These are phyloP conservation scores for Blastomyces gilchristii DNA, from an alignment of 2,329 filamentous ascomycete species.

Conservation along the genomic window DNA sequence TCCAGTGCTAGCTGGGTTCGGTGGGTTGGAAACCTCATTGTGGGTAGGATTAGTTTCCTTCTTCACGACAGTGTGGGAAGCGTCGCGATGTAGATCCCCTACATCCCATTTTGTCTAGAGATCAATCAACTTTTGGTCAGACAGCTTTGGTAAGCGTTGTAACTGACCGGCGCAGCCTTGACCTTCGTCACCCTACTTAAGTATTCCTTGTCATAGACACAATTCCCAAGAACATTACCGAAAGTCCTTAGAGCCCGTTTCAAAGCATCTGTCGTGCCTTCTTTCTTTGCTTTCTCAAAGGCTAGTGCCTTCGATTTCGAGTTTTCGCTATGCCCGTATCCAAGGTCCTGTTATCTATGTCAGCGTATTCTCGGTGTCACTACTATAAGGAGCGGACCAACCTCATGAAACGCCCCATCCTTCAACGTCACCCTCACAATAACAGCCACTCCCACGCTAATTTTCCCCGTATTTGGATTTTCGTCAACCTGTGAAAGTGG, in stretches of 20 bases:
- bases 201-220: conserved; percentile 95
- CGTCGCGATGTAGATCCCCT: conserved; percentile 69
- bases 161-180: conserved; percentile 56
- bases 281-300: conserved; percentile 98
- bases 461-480: conserved; percentile 62
- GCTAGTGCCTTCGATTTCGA: conserved; percentile 88
- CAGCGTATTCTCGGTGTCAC: not conserved
- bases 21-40: conserved; percentile 11
- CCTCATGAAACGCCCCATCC: conserved; percentile 92
- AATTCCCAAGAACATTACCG: conserved; percentile 95
- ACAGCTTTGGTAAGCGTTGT: not conserved
- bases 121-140: not conserved
- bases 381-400: conserved; percentile 19
- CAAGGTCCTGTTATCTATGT: conserved; percentile 56
- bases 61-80: conserved; percentile 56
- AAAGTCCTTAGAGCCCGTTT: conserved; percentile 86
- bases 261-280: conserved; percentile 87
- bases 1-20: conserved; percentile 36
- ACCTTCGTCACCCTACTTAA: conserved; percentile 81
- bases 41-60: conserved; percentile 38
- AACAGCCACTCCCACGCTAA: conserved; percentile 78
- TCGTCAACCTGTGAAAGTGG: conserved; percentile 56
- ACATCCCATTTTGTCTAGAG: conserved; percentile 59
- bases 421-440: conserved; percentile 81
- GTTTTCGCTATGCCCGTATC: conserved; percentile 94